phyloP scores from a whole-genome alignment of 2,329 filamentous ascomycete genomes.

The Alternaria longipes region DNA sequence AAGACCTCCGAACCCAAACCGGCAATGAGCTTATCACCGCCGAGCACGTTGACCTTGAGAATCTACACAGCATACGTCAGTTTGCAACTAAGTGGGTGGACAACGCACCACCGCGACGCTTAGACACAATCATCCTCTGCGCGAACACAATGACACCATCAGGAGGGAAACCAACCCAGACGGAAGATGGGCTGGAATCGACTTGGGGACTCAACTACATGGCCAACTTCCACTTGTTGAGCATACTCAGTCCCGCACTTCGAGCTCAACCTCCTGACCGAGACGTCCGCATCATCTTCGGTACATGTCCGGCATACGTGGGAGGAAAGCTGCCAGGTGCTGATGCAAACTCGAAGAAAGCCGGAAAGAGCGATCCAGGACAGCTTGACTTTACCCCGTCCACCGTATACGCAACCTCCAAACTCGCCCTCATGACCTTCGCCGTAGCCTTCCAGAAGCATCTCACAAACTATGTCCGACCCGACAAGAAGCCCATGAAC shows the following conservation, averaged over 20 bases:
- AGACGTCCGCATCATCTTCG: slow-evolving; percentile 87
- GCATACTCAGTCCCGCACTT: slow-evolving; percentile 88
- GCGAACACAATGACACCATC: slow-evolving; percentile 79
- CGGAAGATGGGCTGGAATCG: slow-evolving; percentile 81
- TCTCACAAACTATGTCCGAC: slow-evolving; percentile 81
- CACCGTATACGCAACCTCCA: slow-evolving; percentile 59
- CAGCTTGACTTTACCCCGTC: slow-evolving; percentile 54
- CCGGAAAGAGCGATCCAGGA: slow-evolving; percentile 27
- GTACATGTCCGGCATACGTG: slow-evolving; percentile 90
- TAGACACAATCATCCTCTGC: slow-evolving; percentile 92
- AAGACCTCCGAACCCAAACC: slow-evolving; percentile 80
- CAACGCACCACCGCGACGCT: slow-evolving; percentile 84
- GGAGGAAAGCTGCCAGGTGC: slow-evolving; percentile 72
- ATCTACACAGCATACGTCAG: slow-evolving; percentile 86
- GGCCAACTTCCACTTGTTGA: slow-evolving; percentile 92
- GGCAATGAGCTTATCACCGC: slow-evolving; percentile 91
- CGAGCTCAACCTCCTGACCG: slow-evolving; percentile 91
- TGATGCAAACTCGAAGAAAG: slow-evolving; percentile 67
- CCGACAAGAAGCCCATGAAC: slow-evolving; percentile 83
- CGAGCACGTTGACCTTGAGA: slow-evolving; percentile 89
- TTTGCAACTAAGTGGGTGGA: slow-evolving; percentile 99
- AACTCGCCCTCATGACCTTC: slow-evolving; percentile 86
- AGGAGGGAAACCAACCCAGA: slow-evolving; percentile 67
- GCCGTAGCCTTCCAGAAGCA: slow-evolving; percentile 93
- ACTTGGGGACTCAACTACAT: slow-evolving; percentile 97